A percentile compares a stretch with the other conserved stretches of the same genome.
Conservation (phyloP, 805 yeast genomes). For the Gaillardinia entomophila region DNA sequence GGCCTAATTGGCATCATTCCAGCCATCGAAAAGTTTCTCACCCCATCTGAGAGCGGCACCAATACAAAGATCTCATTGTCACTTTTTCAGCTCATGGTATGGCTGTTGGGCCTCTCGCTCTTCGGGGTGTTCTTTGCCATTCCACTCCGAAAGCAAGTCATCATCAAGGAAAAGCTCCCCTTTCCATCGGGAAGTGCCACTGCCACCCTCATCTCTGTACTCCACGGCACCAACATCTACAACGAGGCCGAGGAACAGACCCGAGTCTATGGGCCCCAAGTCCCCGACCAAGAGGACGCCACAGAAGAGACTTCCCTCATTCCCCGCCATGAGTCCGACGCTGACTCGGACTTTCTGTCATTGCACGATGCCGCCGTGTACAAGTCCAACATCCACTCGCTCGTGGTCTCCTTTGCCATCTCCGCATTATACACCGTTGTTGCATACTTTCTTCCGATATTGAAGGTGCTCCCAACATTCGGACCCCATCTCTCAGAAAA, state of each 20-base stretch:
- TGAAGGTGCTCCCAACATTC: constrained; percentile 69
- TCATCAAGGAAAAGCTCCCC: constrained; percentile 79
- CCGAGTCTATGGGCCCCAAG: background rate
- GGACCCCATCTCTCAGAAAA: constrained; percentile 56
- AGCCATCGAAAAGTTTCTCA: constrained; percentile 85
- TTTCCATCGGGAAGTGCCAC: constrained; percentile 97
- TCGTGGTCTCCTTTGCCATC: constrained; percentile 54
- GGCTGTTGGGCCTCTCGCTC: constrained; percentile 86
- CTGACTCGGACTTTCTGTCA: background rate
- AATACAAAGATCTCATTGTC: constrained; percentile 30
- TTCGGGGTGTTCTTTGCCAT: constrained; percentile 96
- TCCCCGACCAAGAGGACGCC: background rate
- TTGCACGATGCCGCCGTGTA: constrained; percentile 25
- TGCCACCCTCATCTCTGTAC: constrained; percentile 83
- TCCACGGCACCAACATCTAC: constrained; percentile 63
- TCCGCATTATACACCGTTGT: constrained; percentile 70
- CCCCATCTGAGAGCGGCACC: constrained; percentile 71
- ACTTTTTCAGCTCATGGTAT: constrained; percentile 54
- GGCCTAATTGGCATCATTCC: constrained; percentile 96
- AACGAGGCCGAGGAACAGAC: constrained; percentile 19
- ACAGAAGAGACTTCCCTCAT: background rate
- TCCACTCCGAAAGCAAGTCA: constrained; percentile 79
- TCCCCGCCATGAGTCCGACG: no score
- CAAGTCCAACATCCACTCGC: constrained; percentile 52
- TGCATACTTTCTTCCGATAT: constrained; percentile 67